phyloP scores from a whole-genome alignment of 2,329 filamentous ascomycete genomes.

The Penicillium concentricum region DNA sequence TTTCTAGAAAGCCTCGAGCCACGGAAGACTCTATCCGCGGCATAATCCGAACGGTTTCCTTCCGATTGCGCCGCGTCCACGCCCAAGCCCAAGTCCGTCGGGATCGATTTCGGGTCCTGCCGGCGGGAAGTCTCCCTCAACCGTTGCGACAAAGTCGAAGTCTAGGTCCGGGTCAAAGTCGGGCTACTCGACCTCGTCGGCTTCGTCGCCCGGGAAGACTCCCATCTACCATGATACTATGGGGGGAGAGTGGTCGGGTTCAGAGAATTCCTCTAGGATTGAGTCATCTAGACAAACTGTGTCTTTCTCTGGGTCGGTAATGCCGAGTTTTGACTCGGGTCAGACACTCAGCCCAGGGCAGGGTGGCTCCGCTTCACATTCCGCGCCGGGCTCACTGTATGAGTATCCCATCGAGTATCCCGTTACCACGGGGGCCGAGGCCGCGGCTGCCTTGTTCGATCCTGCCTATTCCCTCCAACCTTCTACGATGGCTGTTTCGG shows the following conservation, averaged over 20 bases:
- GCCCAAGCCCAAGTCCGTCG: not conserved
- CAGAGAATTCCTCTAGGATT: conserved; percentile 10
- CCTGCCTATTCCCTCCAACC: conserved; percentile 19
- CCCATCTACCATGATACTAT: conserved; percentile 4
- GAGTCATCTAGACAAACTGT: not conserved
- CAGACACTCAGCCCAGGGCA: not conserved
- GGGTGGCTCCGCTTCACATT: conserved; percentile 1
- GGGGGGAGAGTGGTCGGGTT: conserved; percentile 20
- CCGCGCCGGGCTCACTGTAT: conserved; percentile 7
- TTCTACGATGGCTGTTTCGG: conserved; percentile 6
- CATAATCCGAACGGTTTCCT: conserved; percentile 21
- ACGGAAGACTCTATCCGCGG: conserved; percentile 23
- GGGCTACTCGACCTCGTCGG: not conserved
- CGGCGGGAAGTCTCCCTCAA: not conserved
- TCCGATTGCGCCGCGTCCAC: conserved; percentile 24
- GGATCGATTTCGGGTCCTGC: not conserved
- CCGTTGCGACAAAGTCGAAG: not conserved
- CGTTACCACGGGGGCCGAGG: not conserved
- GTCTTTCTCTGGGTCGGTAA: not conserved
- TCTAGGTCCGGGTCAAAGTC: conserved; percentile 19
- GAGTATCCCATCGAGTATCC: conserved; percentile 16
- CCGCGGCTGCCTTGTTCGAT: conserved; percentile 12
- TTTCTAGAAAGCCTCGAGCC: conserved; percentile 24
- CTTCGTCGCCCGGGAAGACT: not conserved
- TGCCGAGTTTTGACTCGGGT: not conserved